phyloP scores from a whole-genome alignment of 352 stramenopile genomes.

The Phytophthora nicotianae region DNA sequence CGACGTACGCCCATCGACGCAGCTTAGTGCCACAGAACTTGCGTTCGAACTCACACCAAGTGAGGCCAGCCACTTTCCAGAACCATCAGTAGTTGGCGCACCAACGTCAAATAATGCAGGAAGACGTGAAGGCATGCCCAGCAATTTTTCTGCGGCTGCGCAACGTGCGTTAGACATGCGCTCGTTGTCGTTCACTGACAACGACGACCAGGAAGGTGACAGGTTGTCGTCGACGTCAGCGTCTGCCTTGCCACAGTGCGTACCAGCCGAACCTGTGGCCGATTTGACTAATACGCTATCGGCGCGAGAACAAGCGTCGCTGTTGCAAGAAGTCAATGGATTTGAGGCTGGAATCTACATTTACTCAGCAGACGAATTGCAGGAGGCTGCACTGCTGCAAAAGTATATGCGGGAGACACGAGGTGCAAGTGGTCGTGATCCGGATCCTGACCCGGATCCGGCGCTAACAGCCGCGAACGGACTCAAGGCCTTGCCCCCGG shows the following conservation, averaged over 20 bases:
- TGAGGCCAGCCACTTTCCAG: conserved; percentile 15
- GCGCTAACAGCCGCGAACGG: conserved; percentile 11
- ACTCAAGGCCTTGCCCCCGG: conserved; percentile 25
- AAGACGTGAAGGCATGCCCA: conserved; percentile 32
- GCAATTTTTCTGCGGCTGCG: conserved; percentile 13
- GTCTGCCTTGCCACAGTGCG: conserved; percentile 37
- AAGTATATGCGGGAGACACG: conserved; percentile 50
- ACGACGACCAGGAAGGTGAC: conserved; percentile 31
- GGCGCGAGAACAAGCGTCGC: conserved; percentile 55
- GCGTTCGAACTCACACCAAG: conserved; percentile 29
- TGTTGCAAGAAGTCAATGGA: conserved; percentile 70
- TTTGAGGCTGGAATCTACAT: conserved; percentile 72
- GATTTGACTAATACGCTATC: conserved; percentile 55
- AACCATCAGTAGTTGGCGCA: conserved; percentile 13
- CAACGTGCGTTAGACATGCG: conserved; percentile 25
- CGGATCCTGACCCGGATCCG: conserved; percentile 23
- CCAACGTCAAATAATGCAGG: conserved; percentile 3
- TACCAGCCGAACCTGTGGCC: conserved; percentile 41
- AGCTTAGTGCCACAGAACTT: conserved; percentile 34
- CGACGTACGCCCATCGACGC: conserved; percentile 17
- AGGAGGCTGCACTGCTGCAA: conserved; percentile 60
- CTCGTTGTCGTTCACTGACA: conserved; percentile 37
- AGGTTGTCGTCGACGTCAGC: conserved; percentile 30
- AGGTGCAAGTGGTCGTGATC: conserved; percentile 14
- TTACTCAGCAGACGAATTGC: conserved; percentile 79